Base-by-base conservation (phyloP, 75 land plant genomes). In the Picea sitchensis region DNA sequence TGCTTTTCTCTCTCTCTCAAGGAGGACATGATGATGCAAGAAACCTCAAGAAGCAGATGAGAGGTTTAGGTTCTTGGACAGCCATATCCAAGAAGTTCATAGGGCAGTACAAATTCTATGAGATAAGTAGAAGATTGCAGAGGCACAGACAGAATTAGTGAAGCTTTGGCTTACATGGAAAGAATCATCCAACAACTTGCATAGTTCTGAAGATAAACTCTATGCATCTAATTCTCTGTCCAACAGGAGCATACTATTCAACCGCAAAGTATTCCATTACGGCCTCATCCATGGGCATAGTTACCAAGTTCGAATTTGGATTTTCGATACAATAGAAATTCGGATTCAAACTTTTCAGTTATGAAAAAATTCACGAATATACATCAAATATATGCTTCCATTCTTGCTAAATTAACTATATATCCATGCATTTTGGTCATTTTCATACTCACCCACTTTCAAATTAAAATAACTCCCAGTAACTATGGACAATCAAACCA, bases 81-180 rank as follows among this genome's bases (percentile, higher is more conserved):
- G 5, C 41, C 41, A 3, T 38, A 38, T 38, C 41, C 41, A 38
- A 93, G 96, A 88, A 26, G 26, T 93, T 59, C 96, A 91, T 73
- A 82, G 93, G 75, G 84, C 90, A 72, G 94, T 93, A 61, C 93
- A 93, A 78, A 91, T 38, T 38, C 73, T 93, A 91, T 78, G 91
- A 91, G 80, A 93, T 78, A 93, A 91, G 80, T 94, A 78, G 96
- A 93, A 77, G 41, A 88, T 90, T 59, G 91, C 82, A 26, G 92
- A 93, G 14, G 80, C 94, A 44, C 96, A 93, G 56, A 87, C 88
- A 51, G 91, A 93, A 38, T 83, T 93, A 17, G 83, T 88, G 14
- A 93, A 93, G 74, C 85, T 93, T 59, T 93, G 90, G 59, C 83
- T 88, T 51, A 76, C 58, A 18, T 86, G 86, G 58, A 92, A 85